Evolutionary conservation across 495 filamentous ascomycete genomes (phyloP), one percentile per base, ranked within the genome.

Genomic region (Gamarada debralockiae): DNA sequence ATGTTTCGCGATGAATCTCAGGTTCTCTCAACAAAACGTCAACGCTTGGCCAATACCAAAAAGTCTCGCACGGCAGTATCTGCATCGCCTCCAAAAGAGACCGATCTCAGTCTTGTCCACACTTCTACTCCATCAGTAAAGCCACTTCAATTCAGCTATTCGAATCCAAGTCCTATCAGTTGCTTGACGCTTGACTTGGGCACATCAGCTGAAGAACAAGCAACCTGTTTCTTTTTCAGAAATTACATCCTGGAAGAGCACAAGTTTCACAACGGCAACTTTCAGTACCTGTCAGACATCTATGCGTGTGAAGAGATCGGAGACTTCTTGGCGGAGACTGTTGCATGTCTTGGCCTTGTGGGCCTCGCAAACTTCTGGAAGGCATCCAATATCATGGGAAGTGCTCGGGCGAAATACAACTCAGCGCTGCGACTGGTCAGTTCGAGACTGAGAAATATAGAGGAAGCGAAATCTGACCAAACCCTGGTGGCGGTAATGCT

Each of bases 1-100:
- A 80, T 87, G 74, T 90, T 90, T 64, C 81, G 85, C 23, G 82
- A 89, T 60, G 82, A 90, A 64, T 77, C 73, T 46, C 67, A 70
- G 41, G 64, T 68, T 23, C 68, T 79, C 24, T 67, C 67, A 13
- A 66, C 59, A 17, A 79, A 75, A 24, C 43, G 42, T 13, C 37
- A 48, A 36, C 37, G 48, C 21, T n/a, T 18, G 23, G 42, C 42
- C 9, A 17, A 22, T 2, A 9, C 15, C 7, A 22, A 45, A 29
- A 45, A 23, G 6, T 2, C 21, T 23, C 42, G 21, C 14, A 7
- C 17, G 2, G 12, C 20, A 5, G n/a, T n/a, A 22, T 18, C 18
- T 5, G 5, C n/a, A 20, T 15, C 37, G 6, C 37, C 18, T 6
- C 6, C 37, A 6, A n/a, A 39, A 20, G 14, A 39, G 37, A 6